Conservation (phyloP, 2,329 filamentous ascomycete species). For the Fusarium graminum region DNA sequence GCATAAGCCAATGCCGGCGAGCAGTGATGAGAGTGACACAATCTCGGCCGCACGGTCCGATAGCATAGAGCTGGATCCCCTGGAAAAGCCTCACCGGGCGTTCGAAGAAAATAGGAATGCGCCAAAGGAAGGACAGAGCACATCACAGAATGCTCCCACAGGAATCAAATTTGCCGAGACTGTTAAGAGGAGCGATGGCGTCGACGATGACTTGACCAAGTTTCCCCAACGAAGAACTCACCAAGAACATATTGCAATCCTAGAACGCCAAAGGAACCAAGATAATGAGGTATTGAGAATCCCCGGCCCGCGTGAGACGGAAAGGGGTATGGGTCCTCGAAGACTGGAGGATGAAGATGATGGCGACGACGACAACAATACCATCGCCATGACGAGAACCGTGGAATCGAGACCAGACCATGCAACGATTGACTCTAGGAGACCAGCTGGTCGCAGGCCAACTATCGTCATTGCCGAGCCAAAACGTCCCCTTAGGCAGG, state of each 20-base stretch:
- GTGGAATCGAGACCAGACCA: slow-evolving; percentile 47
- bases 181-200: slow-evolving; percentile 70
- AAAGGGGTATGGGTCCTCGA: slow-evolving; percentile 80
- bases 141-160: slow-evolving; percentile 41
- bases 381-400: slow-evolving; percentile 46
- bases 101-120: slow-evolving; percentile 25
- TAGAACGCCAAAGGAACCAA: slow-evolving; percentile 85
- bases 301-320: slow-evolving; percentile 90
- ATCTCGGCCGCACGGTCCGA: slow-evolving; percentile 49
- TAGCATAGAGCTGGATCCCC: slow-evolving; percentile 43
- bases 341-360: slow-evolving; percentile 60
- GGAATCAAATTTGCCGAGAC: slow-evolving; percentile 77
- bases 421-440: slow-evolving; percentile 39
- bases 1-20: slow-evolving; percentile 38
- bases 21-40: slow-evolving; percentile 57
- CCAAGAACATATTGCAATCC: slow-evolving; percentile 87
- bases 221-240: slow-evolving; percentile 62
- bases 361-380: slow-evolving; percentile 54
- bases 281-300: slow-evolving; percentile 85
- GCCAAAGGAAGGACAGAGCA: slow-evolving; percentile 21
- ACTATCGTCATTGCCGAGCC: slow-evolving; percentile 78
- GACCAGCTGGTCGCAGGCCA: slow-evolving; percentile 58
- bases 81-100: slow-evolving; percentile 39
- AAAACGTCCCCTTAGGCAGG: slow-evolving; percentile 55
- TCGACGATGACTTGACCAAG: slow-evolving; percentile 63